Percentiles rank a stretch among this genome's conserved stretches.
Evolutionary conservation across 2,329 filamentous ascomycete species (phyloP).

Genomic region (Paracorniculantispora psalliotae): DNA sequence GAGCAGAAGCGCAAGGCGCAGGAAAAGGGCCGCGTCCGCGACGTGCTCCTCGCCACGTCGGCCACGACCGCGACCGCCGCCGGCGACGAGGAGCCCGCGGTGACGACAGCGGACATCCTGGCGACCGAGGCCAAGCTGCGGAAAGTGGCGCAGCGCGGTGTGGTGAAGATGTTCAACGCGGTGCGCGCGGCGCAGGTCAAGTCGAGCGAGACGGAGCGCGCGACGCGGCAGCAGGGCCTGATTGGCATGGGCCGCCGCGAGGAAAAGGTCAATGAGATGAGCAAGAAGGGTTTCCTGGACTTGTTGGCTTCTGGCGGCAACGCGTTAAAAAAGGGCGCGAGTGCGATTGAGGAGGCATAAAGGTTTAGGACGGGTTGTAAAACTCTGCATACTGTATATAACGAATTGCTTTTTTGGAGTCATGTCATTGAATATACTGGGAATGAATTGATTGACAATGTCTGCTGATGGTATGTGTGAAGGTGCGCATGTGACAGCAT

Average conservation of each 20-base stretch:
- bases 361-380: conserved; percentile 8
- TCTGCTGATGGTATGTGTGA: background rate
- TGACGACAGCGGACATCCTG: conserved; percentile 49
- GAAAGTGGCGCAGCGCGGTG: conserved; percentile 87
- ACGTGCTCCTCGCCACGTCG: conserved; percentile 67
- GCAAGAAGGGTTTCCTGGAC: conserved; percentile 92
- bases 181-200: conserved; percentile 89
- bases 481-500: background rate
- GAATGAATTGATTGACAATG: conserved; percentile 9
- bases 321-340: conserved; percentile 51
- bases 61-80: conserved; percentile 44
- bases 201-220: conserved; percentile 69
- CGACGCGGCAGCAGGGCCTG: conserved; percentile 64
- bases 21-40: conserved; percentile 83
- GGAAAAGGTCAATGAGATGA: conserved; percentile 92
- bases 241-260: conserved; percentile 76
- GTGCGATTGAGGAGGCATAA: conserved; percentile 53
- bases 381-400: conserved; percentile 9
- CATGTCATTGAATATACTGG: background rate
- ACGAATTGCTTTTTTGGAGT: conserved; percentile 10
- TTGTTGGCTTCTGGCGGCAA: conserved; percentile 68
- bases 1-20: conserved; percentile 73
- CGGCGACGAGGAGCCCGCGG: conserved; percentile 28
- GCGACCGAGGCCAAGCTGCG: conserved; percentile 75
- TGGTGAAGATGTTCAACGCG: conserved; percentile 94